Base-by-base conservation (phyloP, 768 basidiomycete species). In the Hygrocybe coccinea region DNA sequence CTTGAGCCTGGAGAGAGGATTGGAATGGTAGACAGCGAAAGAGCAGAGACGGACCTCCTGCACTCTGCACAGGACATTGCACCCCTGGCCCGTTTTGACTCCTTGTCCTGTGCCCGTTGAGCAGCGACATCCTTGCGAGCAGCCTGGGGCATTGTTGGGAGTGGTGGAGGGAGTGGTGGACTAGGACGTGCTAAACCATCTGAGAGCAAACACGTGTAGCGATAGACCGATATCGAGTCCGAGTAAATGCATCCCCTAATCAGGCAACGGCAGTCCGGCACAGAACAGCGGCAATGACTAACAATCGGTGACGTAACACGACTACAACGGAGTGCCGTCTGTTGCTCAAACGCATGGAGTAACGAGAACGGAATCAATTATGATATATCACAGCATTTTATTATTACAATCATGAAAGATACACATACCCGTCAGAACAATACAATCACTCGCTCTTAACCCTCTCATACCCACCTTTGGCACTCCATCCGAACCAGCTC, bases 1-100 rank as follows among this genome's bases (percentile, higher is more conserved):
- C 64, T 87, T 86, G 38, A 87, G 74, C 25, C 85, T 85, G 61
- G 17, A 50, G 6, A 15, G 15, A 10, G 12, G 36, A 43, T 50
- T 19, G 1, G 48, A 21, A 21, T 21, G 22, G 41, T 46, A 24
- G n/a, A 34, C 21, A 34, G 12, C 44, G n/a, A 38, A 43, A 22
- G 39, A 25, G 36, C 45, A 6, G 37, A 5, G 7, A 67, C 69
- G 52, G 55, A 83, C 83, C 84, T 74, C 64, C 84, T 71, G 64
- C 84, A 86, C 65, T 85, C 84, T 2, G 84, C 84, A 64, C 84
- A 85, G 4, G 78, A 80, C 51, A 80, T 68, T 15, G 78, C 76
- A 52, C 79, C 80, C 78, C 82, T 72, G 2, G 82, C 82, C 38
- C 84, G 74, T 63, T 85, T 85, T 7, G 81, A 77, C 71, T 85